Conservation (phyloP, 2,329 filamentous ascomycete species). For the Xylariomycetidae sp. region DNA sequence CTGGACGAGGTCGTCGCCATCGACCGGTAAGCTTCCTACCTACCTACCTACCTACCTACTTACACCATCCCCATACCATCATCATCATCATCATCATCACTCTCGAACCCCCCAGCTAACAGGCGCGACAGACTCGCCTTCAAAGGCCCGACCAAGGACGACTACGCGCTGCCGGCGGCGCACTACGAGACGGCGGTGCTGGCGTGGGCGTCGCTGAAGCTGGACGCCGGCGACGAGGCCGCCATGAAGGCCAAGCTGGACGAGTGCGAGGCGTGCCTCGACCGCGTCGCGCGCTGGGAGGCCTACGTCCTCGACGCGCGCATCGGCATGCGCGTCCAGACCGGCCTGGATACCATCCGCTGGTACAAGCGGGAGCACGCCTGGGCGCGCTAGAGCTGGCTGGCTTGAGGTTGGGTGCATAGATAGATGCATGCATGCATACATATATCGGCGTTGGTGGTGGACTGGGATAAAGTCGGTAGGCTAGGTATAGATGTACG, state of each 20-base stretch:
- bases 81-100: slow-evolving; percentile 8
- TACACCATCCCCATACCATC: no score
- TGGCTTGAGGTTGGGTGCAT: slow-evolving; percentile 3
- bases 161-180: slow-evolving; percentile 66
- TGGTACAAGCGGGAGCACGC: slow-evolving; percentile 36
- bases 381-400: slow-evolving; percentile 14
- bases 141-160: slow-evolving; percentile 57
- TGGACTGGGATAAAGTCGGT: no score
- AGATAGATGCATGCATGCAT: no score
- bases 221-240: slow-evolving; percentile 23
- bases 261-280: slow-evolving; percentile 59
- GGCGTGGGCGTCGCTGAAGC: slow-evolving; percentile 67
- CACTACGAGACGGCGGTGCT: slow-evolving; percentile 83
- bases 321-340: slow-evolving; percentile 67
- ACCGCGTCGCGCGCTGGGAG: slow-evolving; percentile 65
- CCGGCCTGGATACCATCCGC: slow-evolving; percentile 58
- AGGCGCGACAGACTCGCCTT: slow-evolving; percentile 37
- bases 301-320: slow-evolving; percentile 66
- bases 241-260: slow-evolving; percentile 44
- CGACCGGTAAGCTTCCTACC: slow-evolving; percentile 44
- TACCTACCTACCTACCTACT: neutral
- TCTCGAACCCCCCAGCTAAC: slow-evolving; percentile 2
- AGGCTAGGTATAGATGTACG: no score
- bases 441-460: no score
- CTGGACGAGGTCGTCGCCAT: slow-evolving; percentile 61